phyloP scores from a whole-genome alignment of 345 rosid species.

The Gossypium rotundifolium region DNA sequence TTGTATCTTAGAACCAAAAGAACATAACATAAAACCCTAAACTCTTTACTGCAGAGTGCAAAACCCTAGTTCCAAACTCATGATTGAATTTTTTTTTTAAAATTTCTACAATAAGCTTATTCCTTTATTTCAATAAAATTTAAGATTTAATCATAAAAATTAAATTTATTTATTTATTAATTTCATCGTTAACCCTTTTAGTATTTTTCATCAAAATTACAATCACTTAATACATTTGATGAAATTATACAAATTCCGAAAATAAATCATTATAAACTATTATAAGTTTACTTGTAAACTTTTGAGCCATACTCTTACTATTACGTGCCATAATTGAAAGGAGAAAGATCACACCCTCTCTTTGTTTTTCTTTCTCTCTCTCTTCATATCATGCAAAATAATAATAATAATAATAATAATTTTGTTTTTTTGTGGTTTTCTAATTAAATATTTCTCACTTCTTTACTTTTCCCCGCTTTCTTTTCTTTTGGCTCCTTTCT shows the following conservation, averaged over 20 bases:
- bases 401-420: neutral
- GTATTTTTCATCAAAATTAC: no score
- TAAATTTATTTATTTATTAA: no score
- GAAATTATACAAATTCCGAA: no score
- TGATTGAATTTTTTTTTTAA: no score
- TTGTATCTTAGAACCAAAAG: neutral
- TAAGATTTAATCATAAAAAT: no score
- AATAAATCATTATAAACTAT: no score
- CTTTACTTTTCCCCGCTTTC: constrained; percentile 16
- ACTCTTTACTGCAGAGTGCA: constrained; percentile 17
- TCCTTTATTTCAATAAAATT: no score
- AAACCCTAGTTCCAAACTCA: constrained; percentile 30
- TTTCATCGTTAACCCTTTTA: no score
- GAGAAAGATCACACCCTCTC: neutral
- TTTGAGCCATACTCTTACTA: neutral
- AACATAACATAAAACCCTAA: constrained; percentile 23
- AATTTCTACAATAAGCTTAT: no score
- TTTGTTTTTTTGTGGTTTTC: constrained; percentile 21
- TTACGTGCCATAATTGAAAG: no score
- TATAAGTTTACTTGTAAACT: neutral
- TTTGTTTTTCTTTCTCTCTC: neutral
- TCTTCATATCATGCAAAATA: constrained; percentile 28
- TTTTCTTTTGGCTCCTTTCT: constrained; percentile 28
- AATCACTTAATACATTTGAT: no score
- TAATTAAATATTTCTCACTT: constrained; percentile 26